These are phyloP conservation scores for Ophiostoma montium DNA, from an alignment of 2,329 filamentous ascomycete genomes.

Conservation along the genomic window DNA sequence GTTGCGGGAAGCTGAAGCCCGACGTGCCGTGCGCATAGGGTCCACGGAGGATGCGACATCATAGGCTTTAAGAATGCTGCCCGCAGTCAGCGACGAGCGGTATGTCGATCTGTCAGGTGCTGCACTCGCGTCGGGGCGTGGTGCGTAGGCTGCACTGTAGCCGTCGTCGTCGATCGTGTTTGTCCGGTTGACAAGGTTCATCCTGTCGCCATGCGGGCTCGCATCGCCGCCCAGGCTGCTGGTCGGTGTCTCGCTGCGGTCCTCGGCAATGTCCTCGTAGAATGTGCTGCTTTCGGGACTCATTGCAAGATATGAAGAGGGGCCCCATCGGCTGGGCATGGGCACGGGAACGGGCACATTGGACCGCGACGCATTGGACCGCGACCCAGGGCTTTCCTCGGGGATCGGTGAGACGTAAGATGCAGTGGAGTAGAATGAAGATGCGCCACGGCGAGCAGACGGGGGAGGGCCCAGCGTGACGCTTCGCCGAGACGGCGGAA, in stretches of 20 bases:
- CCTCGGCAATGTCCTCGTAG: slow-evolving; percentile 37
- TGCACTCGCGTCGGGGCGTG: slow-evolving; percentile 11
- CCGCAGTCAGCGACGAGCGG: slow-evolving; percentile 24
- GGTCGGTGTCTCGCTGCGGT: slow-evolving; percentile 27
- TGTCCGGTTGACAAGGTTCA: slow-evolving; percentile 43
- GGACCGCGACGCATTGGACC: slow-evolving; percentile 50
- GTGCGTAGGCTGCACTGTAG: not conserved
- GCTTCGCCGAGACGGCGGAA: slow-evolving; percentile 27
- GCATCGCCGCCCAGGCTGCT: slow-evolving; percentile 14
- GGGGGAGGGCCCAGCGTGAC: slow-evolving; percentile 46
- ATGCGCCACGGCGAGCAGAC: slow-evolving; percentile 43
- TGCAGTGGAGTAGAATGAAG: slow-evolving; percentile 49
- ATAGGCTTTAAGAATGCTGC: slow-evolving; percentile 36
- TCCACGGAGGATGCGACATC: slow-evolving; percentile 33
- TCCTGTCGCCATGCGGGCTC: slow-evolving; percentile 34
- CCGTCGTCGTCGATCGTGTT: slow-evolving; percentile 21
- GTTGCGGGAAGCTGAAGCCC: slow-evolving; percentile 12
- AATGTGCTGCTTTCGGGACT: slow-evolving; percentile 30
- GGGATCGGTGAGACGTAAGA: slow-evolving; percentile 64
- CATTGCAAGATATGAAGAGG: slow-evolving; percentile 26
- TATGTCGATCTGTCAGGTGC: slow-evolving; percentile 16
- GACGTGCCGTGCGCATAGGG: slow-evolving; percentile 20
- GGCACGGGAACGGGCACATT: too few relatives aligned
- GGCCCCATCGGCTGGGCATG: slow-evolving; percentile 55
- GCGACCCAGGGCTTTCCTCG: slow-evolving; percentile 48